These are phyloP conservation scores for Lentinula sp. DNA, from an alignment of 768 basidiomycete species.

Conservation along the genomic window DNA sequence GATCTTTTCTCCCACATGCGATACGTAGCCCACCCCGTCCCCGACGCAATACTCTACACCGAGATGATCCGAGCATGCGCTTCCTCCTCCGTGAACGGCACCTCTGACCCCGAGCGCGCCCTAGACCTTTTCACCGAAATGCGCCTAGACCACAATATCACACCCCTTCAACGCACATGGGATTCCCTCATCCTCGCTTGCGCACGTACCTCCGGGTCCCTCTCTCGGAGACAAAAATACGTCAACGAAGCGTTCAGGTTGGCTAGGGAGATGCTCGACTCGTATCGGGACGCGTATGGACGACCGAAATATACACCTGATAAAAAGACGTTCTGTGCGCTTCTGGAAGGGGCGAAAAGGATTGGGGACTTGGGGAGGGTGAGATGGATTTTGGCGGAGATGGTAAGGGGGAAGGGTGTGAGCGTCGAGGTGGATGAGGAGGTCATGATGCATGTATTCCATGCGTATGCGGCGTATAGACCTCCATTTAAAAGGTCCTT, in stretches of 20 bases:
- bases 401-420: constrained; percentile 35
- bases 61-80: constrained; percentile 89
- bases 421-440: constrained; percentile 49
- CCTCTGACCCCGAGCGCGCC: constrained; percentile 85
- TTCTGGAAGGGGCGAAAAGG: constrained; percentile 88
- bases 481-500: constrained; percentile 58
- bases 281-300: constrained; percentile 60
- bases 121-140: constrained; percentile 93
- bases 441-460: constrained; percentile 79
- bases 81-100: constrained; percentile 34
- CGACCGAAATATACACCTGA: constrained; percentile 55
- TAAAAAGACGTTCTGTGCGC: constrained; percentile 64
- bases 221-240: constrained; percentile 35
- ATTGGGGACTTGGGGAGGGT: constrained; percentile 77
- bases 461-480: constrained; percentile 78
- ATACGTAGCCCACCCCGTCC: constrained; percentile 84
- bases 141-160: constrained; percentile 62
- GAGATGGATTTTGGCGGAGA: constrained; percentile 89
- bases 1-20: constrained; percentile 96
- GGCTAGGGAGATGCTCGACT: constrained; percentile 82
- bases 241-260: constrained; percentile 81
- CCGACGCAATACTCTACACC: constrained; percentile 67
- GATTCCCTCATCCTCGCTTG: constrained; percentile 81
- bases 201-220: constrained; percentile 46
- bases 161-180: constrained; percentile 66